Conservation (phyloP, 2,329 filamentous ascomycete species). For the Aspergillus uvarum region DNA sequence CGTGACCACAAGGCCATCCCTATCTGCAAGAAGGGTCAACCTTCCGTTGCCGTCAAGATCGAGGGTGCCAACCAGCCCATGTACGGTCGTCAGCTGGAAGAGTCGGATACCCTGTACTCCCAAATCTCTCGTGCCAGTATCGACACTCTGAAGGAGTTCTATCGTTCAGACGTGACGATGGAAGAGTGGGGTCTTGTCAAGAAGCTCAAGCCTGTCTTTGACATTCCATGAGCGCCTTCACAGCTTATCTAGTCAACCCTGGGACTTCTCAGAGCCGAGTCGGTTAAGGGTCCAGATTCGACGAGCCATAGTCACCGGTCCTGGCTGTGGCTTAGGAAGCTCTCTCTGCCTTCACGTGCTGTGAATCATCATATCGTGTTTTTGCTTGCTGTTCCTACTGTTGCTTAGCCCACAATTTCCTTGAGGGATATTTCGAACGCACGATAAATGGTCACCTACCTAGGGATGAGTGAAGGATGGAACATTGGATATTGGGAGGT, state of each 20-base stretch:
- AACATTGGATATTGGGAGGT: not conserved
- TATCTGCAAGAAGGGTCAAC: slow-evolving; percentile 91
- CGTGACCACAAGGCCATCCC: slow-evolving; percentile 94
- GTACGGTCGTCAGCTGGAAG: slow-evolving; percentile 93
- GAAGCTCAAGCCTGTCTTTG: slow-evolving; percentile 92
- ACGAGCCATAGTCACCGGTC: not conserved
- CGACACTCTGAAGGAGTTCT: slow-evolving; percentile 94
- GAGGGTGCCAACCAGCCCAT: slow-evolving; percentile 89
- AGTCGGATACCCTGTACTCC: slow-evolving; percentile 84
- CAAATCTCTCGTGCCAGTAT: slow-evolving; percentile 84
- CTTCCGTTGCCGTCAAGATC: slow-evolving; percentile 97
- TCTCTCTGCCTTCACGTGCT: not conserved
- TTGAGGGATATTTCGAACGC: not conserved
- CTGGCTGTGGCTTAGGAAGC: not conserved
- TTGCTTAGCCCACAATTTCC: not conserved
- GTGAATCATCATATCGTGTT: not conserved
- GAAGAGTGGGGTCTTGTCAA: slow-evolving; percentile 95
- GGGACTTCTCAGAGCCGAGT: not conserved
- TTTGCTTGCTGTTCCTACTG: not conserved
- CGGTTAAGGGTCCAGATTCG: not conserved
- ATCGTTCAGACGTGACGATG: slow-evolving; percentile 79
- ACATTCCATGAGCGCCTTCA: slow-evolving; percentile 63
- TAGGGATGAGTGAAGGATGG: not conserved
- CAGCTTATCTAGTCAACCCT: not conserved
- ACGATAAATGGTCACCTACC: not conserved